Base-by-base conservation (phyloP, 495 filamentous ascomycete species). In the Parmelia sp. region DNA sequence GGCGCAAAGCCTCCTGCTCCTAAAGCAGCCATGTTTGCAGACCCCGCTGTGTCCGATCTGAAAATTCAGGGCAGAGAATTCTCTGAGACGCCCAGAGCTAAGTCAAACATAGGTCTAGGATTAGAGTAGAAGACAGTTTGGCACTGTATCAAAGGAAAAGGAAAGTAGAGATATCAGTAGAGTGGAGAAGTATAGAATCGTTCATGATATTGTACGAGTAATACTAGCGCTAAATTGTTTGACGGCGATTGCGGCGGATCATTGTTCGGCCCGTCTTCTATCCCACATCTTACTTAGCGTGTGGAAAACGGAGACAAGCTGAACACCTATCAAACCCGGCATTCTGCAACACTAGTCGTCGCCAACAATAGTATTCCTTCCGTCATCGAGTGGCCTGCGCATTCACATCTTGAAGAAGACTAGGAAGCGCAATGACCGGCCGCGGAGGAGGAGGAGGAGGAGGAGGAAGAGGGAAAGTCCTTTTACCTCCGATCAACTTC, bases 401-500 rank as follows among this genome's bases (percentile, higher is more conserved):
- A 11, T 29, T 23, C 19, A 47, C 23, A 36, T 14, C 11, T 21
- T 17, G 8, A 36, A 33, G 36, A 58, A 9, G 3, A 12, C 15
- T 6, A 44, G 29, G 15, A 37, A 39, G 42, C 39, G 51, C 33
- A 31, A 96, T 96, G 91, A 85, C 89, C 65, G 86, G 89, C 73
- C 86, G 90, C 31, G 49, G 49, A 75, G 86, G 85, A 65, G 88
- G 88, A 69, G 69, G 88, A 69, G 69, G 69, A 40, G 79, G 78
- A 62, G 89, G 89, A 68, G 90, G 87, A 67, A 83, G 83, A 68
- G 86, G 90, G 77, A 90, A 90, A 80, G 95, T 97, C 67, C 82
- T 98, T 71, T 86, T 97, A 58, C 92, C 93, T 51, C 94, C 94
- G 9, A 96, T 97, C 80, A 96, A 98, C 77, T 96, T 96, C 74